phyloP scores from a whole-genome alignment of 768 basidiomycete species.

The Coprinopsis marcescibilis region DNA sequence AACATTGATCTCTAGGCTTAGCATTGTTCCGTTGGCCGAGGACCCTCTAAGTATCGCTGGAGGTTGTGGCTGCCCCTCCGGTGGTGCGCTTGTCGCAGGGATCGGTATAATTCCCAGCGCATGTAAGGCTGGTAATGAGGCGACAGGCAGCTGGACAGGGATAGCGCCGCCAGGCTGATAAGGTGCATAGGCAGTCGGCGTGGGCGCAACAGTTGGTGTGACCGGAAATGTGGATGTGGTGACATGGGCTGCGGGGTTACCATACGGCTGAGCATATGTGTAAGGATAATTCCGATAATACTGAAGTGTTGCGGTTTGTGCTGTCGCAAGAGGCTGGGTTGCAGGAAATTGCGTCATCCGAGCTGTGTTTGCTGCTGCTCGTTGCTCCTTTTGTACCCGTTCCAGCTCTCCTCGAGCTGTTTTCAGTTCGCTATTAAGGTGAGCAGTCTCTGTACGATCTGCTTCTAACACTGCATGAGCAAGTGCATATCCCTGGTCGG shows the following conservation, averaged over 20 bases:
- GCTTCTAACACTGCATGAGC: conserved; percentile 59
- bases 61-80: conserved; percentile 55
- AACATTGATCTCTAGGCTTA: conserved; percentile 77
- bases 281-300: conserved; percentile 66
- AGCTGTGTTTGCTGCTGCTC: conserved; percentile 36
- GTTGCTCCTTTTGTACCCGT: conserved; percentile 64
- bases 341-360: conserved; percentile 37
- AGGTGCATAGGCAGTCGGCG: conserved; percentile 28
- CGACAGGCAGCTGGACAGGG: conserved; percentile 68
- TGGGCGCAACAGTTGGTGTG: conserved; percentile 23
- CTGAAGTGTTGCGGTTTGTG: conserved; percentile 28
- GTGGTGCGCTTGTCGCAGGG: conserved; percentile 46
- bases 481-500: conserved; percentile 58
- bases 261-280: conserved; percentile 58
- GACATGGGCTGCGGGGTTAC: conserved; percentile 28
- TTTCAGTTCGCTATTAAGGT: conserved; percentile 55
- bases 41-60: conserved; percentile 74
- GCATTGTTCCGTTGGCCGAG: conserved; percentile 62
- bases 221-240: conserved; percentile 25
- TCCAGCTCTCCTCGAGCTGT: conserved; percentile 61
- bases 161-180: conserved; percentile 37
- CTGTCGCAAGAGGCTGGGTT: conserved; percentile 22
- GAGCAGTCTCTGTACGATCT: conserved; percentile 57
- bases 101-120: conserved; percentile 72
- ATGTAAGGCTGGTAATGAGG: conserved; percentile 58